phyloP scores from a whole-genome alignment of 108 stramenopile species.

The Cyclotella atomus region DNA sequence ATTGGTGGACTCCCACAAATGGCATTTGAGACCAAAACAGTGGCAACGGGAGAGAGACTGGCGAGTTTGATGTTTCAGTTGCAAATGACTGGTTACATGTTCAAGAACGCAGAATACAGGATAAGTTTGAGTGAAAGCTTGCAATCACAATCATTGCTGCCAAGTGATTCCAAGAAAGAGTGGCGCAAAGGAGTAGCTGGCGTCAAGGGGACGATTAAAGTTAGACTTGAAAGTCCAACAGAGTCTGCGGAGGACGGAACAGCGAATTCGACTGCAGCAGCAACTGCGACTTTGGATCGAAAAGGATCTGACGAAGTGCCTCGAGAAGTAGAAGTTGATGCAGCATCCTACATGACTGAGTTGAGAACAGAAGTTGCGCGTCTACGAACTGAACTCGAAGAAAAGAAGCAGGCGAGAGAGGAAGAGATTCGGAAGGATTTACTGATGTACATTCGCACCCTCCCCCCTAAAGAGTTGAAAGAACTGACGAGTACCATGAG shows the following conservation, averaged over 20 bases:
- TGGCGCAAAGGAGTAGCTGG: slow-evolving; percentile 48
- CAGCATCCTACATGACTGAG: slow-evolving; percentile 92
- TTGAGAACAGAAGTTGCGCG: slow-evolving; percentile 79
- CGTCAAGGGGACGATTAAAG: slow-evolving; percentile 73
- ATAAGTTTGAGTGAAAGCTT: slow-evolving; percentile 74
- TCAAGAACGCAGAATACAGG: slow-evolving; percentile 96
- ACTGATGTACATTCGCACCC: slow-evolving; percentile 88
- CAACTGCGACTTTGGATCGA: background rate
- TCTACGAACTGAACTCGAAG: slow-evolving; percentile 69
- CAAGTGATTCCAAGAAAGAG: slow-evolving; percentile 36
- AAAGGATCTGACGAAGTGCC: background rate
- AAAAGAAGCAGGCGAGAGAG: slow-evolving; percentile 68
- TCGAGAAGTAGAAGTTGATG: slow-evolving; percentile 90
- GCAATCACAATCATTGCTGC: slow-evolving; percentile 37
- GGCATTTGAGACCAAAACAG: slow-evolving; percentile 91
- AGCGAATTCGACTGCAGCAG: background rate
- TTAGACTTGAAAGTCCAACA: slow-evolving; percentile 50
- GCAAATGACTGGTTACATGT: slow-evolving; percentile 99
- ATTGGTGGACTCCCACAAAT: slow-evolving; percentile 90
- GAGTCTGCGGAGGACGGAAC: background rate
- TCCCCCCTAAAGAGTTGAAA: slow-evolving; percentile 85
- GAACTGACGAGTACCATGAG: slow-evolving; percentile 84
- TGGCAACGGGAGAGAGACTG: slow-evolving; percentile 87
- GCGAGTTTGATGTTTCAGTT: slow-evolving; percentile 94
- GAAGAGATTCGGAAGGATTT: slow-evolving; percentile 89